Base-by-base conservation (phyloP, 2,329 filamentous ascomycete genomes). In the Phialocephala sp. region DNA sequence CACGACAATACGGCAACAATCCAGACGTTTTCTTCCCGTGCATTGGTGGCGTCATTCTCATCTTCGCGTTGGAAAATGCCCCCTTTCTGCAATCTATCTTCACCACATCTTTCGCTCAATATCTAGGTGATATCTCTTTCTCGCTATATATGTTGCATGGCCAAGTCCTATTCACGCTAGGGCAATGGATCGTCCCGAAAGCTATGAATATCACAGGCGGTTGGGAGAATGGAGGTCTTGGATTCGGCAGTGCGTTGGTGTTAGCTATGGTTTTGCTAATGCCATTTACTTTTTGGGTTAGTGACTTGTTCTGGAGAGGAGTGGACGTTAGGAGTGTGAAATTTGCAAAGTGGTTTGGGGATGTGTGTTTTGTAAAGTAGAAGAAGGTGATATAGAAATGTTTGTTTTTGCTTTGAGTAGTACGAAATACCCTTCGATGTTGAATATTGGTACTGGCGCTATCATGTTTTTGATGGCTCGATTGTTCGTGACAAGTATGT, bases 301-400 rank as follows among this genome's bases (percentile, higher is more conserved):
- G 55, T 39, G 55, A 57, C 39, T 57, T 57, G 20, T 57, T 57
- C 39, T 57, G 55, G 55, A 57, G 55, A 22, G 55, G 55, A 18
- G 55, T 39, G 18, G 55, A 57, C 39, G 32, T n/a, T 37, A 57
- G 55, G 35, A 57, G 55, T 57, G 55, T 57, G 20, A 9, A 20
- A 9, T 39, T 57, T n/a, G 55, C 32, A 20, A 57, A 18, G 55
- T 57, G 55, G 55, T 35, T 57, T 37, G 55, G 55, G 36, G 55
- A 39, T 11, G 20, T 20, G 20, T 57, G 55, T 24, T 57, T 57
- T 57, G 9, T 57, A 18, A 39, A 39, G 55, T n/a, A 57, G 50
- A 6, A 32, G 27, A 3, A 32, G 27, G 27, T 32, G 27, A 32
- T 32, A 6, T 32, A 32, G 6, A 32, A 32, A 32, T 32, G 27